Evolutionary conservation across 169 alveolate genomes (phyloP), one percentile per base, ranked within the genome.

Genomic region (Plasmodium gallinaceum): DNA sequence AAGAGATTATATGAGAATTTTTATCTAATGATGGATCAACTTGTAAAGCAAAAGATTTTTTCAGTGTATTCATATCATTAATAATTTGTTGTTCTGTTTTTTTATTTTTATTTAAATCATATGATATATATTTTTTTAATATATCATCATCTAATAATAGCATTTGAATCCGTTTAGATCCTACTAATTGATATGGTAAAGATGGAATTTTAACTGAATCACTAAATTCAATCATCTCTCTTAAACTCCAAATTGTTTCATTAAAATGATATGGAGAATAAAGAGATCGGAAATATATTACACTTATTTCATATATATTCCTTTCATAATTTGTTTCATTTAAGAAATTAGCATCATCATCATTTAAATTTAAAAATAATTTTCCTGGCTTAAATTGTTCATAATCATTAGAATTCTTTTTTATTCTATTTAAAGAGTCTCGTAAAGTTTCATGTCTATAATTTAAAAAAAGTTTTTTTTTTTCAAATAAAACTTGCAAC

Each of bases 201-300:
- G 94, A 88, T 0, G 97, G 97, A 45, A 91, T 80, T 62, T 95
- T 95, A 22, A 94, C 92, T n/a, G 97, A 95, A 43, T 91, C 94
- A 37, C 94, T 71, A 18, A 69, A 46, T 85, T 95, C 97, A 16
- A 95, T 70, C 54, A 92, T 43, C 80, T 94, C 97, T 24, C 96
- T 24, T 26, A 93, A 87, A 43, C 43, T 24, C 96, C 97, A 95
- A 0, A 90, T 69, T 32, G 60, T 86, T 42, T 88, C 96, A 72
- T 93, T 87, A 52, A 69, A 76, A 51, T 76, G 94, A 66, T 92
- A 93, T 37, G 96, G 96, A 62, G 90, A 12, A 71, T 95, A 95
- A 12, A 91, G 90, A 5, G 95, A 65, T n/a, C 96, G 66, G 37
- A 93, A 92, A 69, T 93, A 94, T 64, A 94, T 74, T 60, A 95